Conservation (phyloP, 1,284 basidiomycete species). For the Irpex sp. region DNA sequence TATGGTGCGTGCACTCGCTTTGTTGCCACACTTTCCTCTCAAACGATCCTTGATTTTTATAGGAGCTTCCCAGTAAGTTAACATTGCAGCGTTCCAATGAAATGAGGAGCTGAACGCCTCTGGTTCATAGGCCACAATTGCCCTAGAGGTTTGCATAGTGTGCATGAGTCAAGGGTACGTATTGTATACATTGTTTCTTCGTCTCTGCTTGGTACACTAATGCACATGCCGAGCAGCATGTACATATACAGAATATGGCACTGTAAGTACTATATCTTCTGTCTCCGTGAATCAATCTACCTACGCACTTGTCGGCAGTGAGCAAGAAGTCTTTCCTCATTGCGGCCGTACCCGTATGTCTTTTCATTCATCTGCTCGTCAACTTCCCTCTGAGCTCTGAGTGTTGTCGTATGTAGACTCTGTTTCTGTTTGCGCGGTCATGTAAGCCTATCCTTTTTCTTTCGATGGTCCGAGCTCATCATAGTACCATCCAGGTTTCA, state of each 20-base stretch:
- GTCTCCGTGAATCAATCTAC: neutral
- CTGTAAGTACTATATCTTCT: neutral
- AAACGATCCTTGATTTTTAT: neutral
- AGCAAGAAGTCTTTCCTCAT: neutral
- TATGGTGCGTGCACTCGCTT: neutral
- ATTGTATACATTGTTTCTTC: neutral
- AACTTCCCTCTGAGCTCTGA: neutral
- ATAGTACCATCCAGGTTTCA: neutral
- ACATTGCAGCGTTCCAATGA: neutral
- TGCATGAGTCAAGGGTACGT: slow-evolving; percentile 4
- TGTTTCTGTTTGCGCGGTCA: neutral
- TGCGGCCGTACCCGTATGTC: neutral
- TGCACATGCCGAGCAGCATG: neutral
- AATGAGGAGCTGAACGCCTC: neutral
- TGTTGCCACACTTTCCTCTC: neutral
- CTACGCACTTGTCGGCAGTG: neutral
- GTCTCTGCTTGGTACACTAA: too few relatives aligned
- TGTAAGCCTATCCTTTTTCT: neutral
- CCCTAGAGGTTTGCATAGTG: neutral
- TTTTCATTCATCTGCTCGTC: neutral
- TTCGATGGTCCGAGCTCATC: neutral
- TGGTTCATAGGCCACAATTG: neutral
- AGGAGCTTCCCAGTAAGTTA: neutral
- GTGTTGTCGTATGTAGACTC: neutral
- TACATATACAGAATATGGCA: neutral